These are phyloP conservation scores for Dispira simplex DNA, from an alignment of 192 early-diverging fungal genomes.

Conservation along the genomic window DNA sequence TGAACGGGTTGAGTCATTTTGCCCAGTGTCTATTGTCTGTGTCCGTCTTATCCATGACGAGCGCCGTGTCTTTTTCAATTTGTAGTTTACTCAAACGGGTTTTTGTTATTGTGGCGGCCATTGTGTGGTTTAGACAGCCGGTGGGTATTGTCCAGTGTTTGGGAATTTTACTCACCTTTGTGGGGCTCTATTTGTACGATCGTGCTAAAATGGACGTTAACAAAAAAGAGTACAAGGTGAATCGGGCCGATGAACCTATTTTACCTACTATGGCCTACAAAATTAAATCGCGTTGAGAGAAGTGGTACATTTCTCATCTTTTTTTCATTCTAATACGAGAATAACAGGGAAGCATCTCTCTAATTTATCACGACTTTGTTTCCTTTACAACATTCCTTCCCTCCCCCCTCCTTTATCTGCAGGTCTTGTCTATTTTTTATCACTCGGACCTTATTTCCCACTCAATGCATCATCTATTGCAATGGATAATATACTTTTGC, in stretches of 20 bases:
- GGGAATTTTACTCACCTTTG: constrained; percentile 67
- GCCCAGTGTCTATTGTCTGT: constrained; percentile 70
- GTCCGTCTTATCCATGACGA: constrained; percentile 53
- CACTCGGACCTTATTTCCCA: too few relatives aligned
- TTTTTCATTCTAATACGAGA: background rate
- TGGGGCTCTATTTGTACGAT: constrained; percentile 75
- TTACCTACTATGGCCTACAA: constrained; percentile 12
- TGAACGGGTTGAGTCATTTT: constrained; percentile 75
- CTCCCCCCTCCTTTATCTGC: too few relatives aligned
- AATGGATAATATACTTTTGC: too few relatives aligned
- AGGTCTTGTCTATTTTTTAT: too few relatives aligned
- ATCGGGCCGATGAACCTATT: constrained; percentile 7
- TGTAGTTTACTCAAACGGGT: constrained; percentile 80
- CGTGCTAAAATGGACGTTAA: constrained; percentile 55
- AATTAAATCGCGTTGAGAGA: background rate
- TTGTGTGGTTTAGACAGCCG: constrained; percentile 69
- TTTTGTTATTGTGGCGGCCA: constrained; percentile 69
- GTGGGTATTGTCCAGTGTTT: constrained; percentile 45
- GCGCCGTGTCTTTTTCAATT: constrained; percentile 78
- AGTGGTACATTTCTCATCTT: background rate
- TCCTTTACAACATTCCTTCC: too few relatives aligned
- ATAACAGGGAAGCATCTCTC: too few relatives aligned
- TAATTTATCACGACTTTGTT: too few relatives aligned
- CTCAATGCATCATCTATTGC: too few relatives aligned
- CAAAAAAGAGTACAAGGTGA: constrained; percentile 10